Percentiles rank a stretch among this genome's conserved stretches.
Evolutionary conservation across 352 stramenopile genomes (phyloP).

Genomic region (Globisporangium sylvaticum): DNA sequence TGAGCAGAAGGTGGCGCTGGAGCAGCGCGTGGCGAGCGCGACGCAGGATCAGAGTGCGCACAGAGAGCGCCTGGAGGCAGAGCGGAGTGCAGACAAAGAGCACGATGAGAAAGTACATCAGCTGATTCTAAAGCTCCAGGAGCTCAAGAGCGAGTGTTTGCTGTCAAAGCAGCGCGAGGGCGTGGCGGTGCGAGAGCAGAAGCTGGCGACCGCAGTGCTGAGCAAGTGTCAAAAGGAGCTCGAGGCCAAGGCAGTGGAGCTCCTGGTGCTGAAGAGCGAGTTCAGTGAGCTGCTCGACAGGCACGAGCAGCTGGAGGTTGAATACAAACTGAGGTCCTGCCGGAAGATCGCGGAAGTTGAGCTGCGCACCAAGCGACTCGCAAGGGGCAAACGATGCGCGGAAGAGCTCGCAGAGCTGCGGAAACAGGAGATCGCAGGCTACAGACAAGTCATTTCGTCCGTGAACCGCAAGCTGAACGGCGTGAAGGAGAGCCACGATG

Average conservation of each 20-base stretch:
- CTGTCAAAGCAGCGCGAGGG: slow-evolving; percentile 48
- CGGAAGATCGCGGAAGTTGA: slow-evolving; percentile 36
- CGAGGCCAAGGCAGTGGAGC: slow-evolving; percentile 38
- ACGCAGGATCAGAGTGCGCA: slow-evolving; percentile 31
- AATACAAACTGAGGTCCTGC: slow-evolving; percentile 38
- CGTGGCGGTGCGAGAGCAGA: slow-evolving; percentile 38
- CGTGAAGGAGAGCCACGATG: slow-evolving; percentile 31
- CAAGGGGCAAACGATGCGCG: slow-evolving; percentile 35
- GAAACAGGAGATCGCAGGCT: slow-evolving; percentile 46
- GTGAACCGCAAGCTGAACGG: slow-evolving; percentile 63
- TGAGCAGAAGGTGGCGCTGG: slow-evolving; percentile 36
- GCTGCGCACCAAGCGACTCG: slow-evolving; percentile 33
- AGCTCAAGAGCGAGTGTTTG: slow-evolving; percentile 32
- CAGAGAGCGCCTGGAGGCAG: slow-evolving; percentile 31
- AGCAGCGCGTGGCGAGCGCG: slow-evolving; percentile 31
- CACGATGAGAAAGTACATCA: slow-evolving; percentile 30
- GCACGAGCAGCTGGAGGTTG: slow-evolving; percentile 30
- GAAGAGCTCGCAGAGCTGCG: slow-evolving; percentile 51
- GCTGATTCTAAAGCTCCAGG: slow-evolving; percentile 36
- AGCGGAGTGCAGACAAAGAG: slow-evolving; percentile 32
- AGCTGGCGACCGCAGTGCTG: slow-evolving; percentile 29
- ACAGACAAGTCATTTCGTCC: slow-evolving; percentile 59
- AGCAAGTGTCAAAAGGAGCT: slow-evolving; percentile 32
- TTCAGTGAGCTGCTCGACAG: slow-evolving; percentile 64
- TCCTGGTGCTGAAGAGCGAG: slow-evolving; percentile 56